Conservation (phyloP, 371 early-diverging fungal genomes). For the Umbelopsis sp. region DNA sequence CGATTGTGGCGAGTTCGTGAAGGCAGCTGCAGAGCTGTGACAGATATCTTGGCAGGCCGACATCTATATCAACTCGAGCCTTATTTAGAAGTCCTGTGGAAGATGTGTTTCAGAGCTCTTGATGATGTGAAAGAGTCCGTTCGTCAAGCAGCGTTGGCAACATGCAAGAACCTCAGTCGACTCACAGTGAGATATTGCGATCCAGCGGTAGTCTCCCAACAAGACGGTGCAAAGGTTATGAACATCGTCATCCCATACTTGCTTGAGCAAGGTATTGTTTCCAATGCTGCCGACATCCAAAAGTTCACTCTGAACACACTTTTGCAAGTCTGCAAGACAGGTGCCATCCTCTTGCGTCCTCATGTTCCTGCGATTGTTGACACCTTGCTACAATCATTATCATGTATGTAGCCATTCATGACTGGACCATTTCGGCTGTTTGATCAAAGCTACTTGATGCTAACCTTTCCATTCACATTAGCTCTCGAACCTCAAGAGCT, state of each 20-base stretch:
- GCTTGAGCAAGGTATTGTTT: constrained; percentile 79
- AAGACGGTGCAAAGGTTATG: constrained; percentile 72
- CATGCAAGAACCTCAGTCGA: constrained; percentile 78
- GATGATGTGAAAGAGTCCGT: constrained; percentile 96
- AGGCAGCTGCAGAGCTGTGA: constrained; percentile 75
- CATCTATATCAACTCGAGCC: constrained; percentile 71
- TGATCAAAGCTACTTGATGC: neutral
- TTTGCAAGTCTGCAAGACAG: constrained; percentile 81
- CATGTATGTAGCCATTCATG: constrained; percentile 47
- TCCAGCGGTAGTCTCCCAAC: constrained; percentile 59
- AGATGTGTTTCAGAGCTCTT: constrained; percentile 84
- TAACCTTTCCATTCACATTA: constrained; percentile 12
- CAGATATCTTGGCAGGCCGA: constrained; percentile 78
- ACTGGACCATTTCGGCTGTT: too few relatives aligned
- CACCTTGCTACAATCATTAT: constrained; percentile 81
- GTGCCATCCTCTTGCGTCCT: constrained; percentile 70
- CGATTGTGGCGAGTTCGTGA: constrained; percentile 90
- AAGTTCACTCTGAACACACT: constrained; percentile 82
- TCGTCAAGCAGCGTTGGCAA: constrained; percentile 78
- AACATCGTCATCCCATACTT: constrained; percentile 86
- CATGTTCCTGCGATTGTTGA: constrained; percentile 75
- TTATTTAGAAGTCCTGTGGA: constrained; percentile 82
- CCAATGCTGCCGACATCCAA: constrained; percentile 87
- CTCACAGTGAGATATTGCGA: constrained; percentile 87
- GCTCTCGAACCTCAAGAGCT: constrained; percentile 61